Conservation (phyloP, 2,329 filamentous ascomycete genomes). For the Podosphaera xanthii region DNA sequence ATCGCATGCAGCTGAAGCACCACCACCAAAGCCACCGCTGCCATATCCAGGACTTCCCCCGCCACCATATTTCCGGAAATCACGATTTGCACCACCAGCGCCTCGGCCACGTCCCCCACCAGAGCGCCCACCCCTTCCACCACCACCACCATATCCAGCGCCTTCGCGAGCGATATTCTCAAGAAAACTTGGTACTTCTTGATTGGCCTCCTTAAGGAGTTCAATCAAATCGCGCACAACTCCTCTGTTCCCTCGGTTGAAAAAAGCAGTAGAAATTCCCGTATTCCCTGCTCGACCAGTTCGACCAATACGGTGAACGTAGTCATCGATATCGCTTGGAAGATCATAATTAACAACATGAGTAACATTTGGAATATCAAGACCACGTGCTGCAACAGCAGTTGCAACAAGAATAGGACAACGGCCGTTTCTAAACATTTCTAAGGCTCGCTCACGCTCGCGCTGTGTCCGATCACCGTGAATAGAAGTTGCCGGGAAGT, state of each 20-base stretch:
- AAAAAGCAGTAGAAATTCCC: conserved; percentile 94
- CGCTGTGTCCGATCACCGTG: conserved; percentile 97
- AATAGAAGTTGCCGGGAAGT: conserved; percentile 93
- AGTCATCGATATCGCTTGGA: conserved; percentile 96
- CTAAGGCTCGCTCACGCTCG: conserved; percentile 90
- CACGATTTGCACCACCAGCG: conserved; percentile 44
- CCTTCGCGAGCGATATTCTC: conserved; percentile 95
- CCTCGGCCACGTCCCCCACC: conserved; percentile 52
- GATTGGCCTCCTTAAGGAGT: conserved; percentile 96
- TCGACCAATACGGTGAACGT: conserved; percentile 98
- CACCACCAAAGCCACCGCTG: conserved; percentile 28
- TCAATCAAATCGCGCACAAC: conserved; percentile 92
- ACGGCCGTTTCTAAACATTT: conserved; percentile 89
- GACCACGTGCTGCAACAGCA: conserved; percentile 60
- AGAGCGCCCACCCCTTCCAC: conserved; percentile 38
- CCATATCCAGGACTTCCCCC: conserved; percentile 21
- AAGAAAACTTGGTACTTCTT: conserved; percentile 81
- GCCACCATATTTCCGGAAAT: conserved; percentile 57
- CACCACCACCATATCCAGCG: conserved; percentile 52
- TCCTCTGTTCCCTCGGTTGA: conserved; percentile 98
- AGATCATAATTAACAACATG: conserved; percentile 99
- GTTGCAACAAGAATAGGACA: conserved; percentile 95
- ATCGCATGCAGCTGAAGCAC: conserved; percentile 19
- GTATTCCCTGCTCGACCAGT: conserved; percentile 98
- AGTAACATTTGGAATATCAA: conserved; percentile 82